These are phyloP conservation scores for Scorias spongiosa DNA, from an alignment of 2,329 filamentous ascomycete genomes.

Conservation along the genomic window DNA sequence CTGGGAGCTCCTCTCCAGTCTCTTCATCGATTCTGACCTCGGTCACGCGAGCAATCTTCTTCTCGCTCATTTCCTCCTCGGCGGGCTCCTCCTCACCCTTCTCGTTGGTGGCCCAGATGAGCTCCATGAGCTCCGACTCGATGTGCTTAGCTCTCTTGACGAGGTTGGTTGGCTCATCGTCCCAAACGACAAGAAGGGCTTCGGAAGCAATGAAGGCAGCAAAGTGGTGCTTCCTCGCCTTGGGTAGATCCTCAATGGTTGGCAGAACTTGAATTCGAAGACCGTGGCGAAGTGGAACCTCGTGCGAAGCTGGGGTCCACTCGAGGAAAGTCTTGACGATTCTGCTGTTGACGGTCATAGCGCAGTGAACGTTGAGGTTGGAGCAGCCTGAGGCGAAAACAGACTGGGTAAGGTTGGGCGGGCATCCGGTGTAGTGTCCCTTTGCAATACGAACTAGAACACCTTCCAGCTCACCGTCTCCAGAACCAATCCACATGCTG, in stretches of 20 bases:
- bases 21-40: constrained; percentile 54
- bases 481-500: constrained; percentile 58
- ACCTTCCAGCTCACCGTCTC: constrained; percentile 53
- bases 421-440: constrained; percentile 59
- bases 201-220: constrained; percentile 63
- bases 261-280: constrained; percentile 63
- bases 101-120: constrained; percentile 53
- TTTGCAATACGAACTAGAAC: constrained; percentile 54
- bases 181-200: constrained; percentile 63
- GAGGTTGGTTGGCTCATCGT: constrained; percentile 60
- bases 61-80: constrained; percentile 29
- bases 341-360: constrained; percentile 67
- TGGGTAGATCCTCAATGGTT: constrained; percentile 52
- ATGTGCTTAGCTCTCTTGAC: constrained; percentile 55
- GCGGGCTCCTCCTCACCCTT: constrained; percentile 32
- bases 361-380: constrained; percentile 61
- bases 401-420: constrained; percentile 47
- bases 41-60: constrained; percentile 30
- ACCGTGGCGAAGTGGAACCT: constrained; percentile 62
- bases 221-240: constrained; percentile 63
- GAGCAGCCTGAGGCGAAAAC: constrained; percentile 49
- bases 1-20: constrained; percentile 49
- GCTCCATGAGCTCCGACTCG: constrained; percentile 60
- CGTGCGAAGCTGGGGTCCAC: constrained; percentile 56
- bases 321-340: constrained; percentile 66